Base-by-base conservation (phyloP, 805 yeast species). In the Priceomyces medius region DNA sequence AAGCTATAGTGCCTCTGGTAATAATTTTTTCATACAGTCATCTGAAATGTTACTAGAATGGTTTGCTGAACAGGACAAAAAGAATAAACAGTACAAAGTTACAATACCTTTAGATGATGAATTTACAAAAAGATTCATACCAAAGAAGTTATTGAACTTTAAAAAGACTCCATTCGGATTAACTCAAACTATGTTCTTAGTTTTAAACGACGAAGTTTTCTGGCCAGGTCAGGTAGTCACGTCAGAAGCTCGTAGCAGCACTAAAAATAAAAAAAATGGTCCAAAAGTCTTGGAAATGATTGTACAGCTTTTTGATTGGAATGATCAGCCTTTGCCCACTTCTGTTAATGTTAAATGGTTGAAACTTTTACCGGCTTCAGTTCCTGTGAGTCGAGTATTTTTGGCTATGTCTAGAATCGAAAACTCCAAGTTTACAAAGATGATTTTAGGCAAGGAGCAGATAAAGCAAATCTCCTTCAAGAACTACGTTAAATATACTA, bases 181-280 rank as follows among this genome's bases (percentile, higher is more conserved):
- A 32, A 77, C 76, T 36, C 88, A 82, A 53, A 71, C 83, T 0
- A 63, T 84, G 32, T 75, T 81, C 48, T 63, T 84, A 26, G 63
- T 66, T 31, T 77, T 77, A 48, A 73, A 74, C 43, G 69, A 71
- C 8, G 71, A 72, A 20, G 67, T 80, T 21, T 59, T 71, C 0
- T 83, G 88, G 88, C 80, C 76, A 48, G 79, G 84, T 20, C 72
- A 64, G 50, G 73, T 80, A 8, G 76, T 75, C 14, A 75, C 76
- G 39, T 53, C 68, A 35, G 66, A 64, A 28, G 59, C 61, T 4
- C 43, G 44, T 26, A 40, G 44, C 41, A 51, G 44, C 20, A 31
- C 35, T 19, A 50, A 46, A 51, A 57, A 26, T 44, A 56, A 39
- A 48, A 63, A 45, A 56, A 35, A 54, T 40, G 56, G 56, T 20